Percentiles rank a stretch among this genome's conserved stretches.
Conservation (phyloP, 768 basidiomycete species). For the Tremella mesenterica region DNA sequence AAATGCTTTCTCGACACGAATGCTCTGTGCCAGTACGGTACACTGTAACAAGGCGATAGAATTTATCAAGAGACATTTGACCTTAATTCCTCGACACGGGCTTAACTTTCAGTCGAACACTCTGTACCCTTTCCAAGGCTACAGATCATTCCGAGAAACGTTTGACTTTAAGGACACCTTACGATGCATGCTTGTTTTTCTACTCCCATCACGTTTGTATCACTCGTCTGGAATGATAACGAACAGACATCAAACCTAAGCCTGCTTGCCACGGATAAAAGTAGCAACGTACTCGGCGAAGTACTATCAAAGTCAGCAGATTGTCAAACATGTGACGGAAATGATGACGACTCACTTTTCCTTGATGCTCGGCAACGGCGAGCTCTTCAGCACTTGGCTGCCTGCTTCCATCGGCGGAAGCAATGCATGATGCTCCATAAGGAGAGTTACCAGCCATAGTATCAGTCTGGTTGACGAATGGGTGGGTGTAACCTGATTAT, state of each 20-base stretch:
- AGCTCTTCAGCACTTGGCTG: slow-evolving; percentile 17
- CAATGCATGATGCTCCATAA: slow-evolving; percentile 58
- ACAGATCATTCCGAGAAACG: too few species aligned
- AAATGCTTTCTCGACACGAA: background rate
- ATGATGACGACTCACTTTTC: slow-evolving; percentile 5
- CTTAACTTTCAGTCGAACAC: too few species aligned
- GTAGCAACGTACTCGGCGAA: slow-evolving; percentile 10
- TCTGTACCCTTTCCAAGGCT: too few species aligned
- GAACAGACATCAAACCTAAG: too few species aligned
- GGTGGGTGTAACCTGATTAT: slow-evolving; percentile 47
- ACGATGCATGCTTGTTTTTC: too few species aligned
- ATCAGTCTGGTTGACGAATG: slow-evolving; percentile 45
- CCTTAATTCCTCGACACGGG: too few species aligned
- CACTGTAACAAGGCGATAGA: too few species aligned
- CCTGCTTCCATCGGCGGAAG: slow-evolving; percentile 30
- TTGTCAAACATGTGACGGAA: background rate
- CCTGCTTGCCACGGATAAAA: slow-evolving; percentile 13
- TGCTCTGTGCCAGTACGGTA: too few species aligned
- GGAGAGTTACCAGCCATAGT: slow-evolving; percentile 53
- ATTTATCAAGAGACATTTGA: too few species aligned
- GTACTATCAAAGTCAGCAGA: slow-evolving; percentile 3
- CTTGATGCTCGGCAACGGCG: slow-evolving; percentile 21
- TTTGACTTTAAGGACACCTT: too few species aligned
- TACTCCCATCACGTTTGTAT: too few species aligned
- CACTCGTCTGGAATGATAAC: too few species aligned